Evolutionary conservation across 768 basidiomycete genomes (phyloP), one percentile per base, ranked within the genome.

Genomic region (Xerocomellus chrysenteron): DNA sequence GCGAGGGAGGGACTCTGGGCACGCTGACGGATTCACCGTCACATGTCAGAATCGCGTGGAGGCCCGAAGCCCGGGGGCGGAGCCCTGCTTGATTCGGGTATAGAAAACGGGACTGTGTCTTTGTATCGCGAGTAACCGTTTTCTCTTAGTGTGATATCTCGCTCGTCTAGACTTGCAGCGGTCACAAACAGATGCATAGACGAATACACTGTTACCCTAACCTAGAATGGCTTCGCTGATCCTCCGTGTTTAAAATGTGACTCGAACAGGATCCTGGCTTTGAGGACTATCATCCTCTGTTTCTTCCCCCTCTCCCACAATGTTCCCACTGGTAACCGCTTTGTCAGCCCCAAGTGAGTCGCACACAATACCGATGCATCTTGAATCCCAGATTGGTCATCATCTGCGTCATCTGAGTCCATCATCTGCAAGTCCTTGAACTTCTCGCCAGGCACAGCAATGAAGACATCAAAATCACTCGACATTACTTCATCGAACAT

Each of bases 401-500:
- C 56, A 30, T 54, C 56, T 9, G 41, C 16, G 5, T 57, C 56
- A n/a, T n/a, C n/a, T n/a, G n/a, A n/a, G 44, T 50, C 59, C 56
- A 60, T 58, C 14, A 21, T 33, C 46, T 43, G 44, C n/a, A n/a
- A n/a, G 2, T 24, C 47, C 28, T 47, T 41, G 19, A 61, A 61
- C 32, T 26, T 59, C 12, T 52, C 52, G 8, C 59, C 53, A 32
- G 59, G 57, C 8, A 4, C n/a, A 19, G 47, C 40, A 2, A 52
- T 16, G 41, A 61, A 52, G 8, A 55, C 53, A 19, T 54, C 59
- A n/a, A 59, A 61, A 36, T 61, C 59, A 21, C 57, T 44, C 8
- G 59, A 59, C 35, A 60, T 43, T 2, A 60, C 52, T 11, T 58
- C 59, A 37, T 54, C 49, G 40, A 60, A 58, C 43, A 58, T 43